Percentiles rank a stretch among this genome's conserved stretches.
Evolutionary conservation across 2,329 filamentous ascomycete species (phyloP).

Genomic region (Sporothrix inflata): DNA sequence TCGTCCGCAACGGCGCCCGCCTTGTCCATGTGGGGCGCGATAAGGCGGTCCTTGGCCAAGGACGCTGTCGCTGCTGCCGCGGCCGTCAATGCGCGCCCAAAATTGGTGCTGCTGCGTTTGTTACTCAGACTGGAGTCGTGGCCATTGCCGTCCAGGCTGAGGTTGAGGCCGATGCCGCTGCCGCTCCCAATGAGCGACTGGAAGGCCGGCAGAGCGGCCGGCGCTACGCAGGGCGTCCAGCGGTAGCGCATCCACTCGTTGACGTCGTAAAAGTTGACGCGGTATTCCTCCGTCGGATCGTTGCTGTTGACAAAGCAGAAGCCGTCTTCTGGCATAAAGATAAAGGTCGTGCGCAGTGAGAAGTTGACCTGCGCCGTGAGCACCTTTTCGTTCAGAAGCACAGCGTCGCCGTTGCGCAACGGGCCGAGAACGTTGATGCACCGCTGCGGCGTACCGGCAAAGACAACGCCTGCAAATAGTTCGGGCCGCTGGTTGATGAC

Average conservation of each 20-base stretch:
- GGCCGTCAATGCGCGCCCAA: constrained; percentile 48
- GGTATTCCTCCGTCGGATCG: constrained; percentile 76
- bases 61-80: constrained; percentile 41
- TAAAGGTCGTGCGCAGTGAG: constrained; percentile 82
- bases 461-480: constrained; percentile 83
- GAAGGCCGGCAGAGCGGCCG: constrained; percentile 64
- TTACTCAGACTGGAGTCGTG: not conserved
- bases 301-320: constrained; percentile 81
- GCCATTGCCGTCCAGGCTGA: not conserved
- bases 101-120: constrained; percentile 44
- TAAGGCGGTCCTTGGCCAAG: constrained; percentile 27
- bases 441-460: constrained; percentile 79
- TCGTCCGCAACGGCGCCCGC: not conserved
- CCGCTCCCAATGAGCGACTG: not conserved
- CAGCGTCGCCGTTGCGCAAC: constrained; percentile 87
- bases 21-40: constrained; percentile 31
- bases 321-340: constrained; percentile 82
- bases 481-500: constrained; percentile 84
- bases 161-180: not conserved
- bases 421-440: constrained; percentile 93
- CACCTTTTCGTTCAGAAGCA: constrained; percentile 84
- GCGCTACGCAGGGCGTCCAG: constrained; percentile 73
- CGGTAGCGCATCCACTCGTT: constrained; percentile 79
- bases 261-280: constrained; percentile 80
- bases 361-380: constrained; percentile 94